A percentile compares a stretch with the other conserved stretches of the same genome.
These are phyloP conservation scores for Onygenales sp. DNA, from an alignment of 2,329 filamentous ascomycete genomes.

Conservation along the genomic window DNA sequence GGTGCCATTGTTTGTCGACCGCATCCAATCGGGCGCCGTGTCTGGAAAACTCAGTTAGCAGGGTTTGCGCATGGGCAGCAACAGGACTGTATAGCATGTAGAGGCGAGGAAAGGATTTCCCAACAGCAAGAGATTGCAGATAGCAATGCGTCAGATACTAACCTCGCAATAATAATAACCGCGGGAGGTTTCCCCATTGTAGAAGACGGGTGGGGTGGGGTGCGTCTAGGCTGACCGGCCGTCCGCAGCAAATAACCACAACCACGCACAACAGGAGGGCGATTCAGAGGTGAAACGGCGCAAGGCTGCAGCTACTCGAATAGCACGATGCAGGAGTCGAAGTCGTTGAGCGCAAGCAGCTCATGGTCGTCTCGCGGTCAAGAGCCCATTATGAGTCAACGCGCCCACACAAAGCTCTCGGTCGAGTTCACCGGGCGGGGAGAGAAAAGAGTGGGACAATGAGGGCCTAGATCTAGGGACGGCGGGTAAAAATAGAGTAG, in stretches of 20 bases:
- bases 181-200: conserved; percentile 30
- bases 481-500: neutral
- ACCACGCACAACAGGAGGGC: too few relatives aligned
- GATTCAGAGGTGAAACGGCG: neutral
- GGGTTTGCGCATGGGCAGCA: neutral
- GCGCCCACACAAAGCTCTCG: neutral
- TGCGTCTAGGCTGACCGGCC: too few relatives aligned
- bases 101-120: neutral
- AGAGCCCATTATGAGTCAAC: neutral
- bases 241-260: too few relatives aligned
- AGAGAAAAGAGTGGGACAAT: neutral
- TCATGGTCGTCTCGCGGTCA: neutral
- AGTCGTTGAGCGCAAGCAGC: neutral
- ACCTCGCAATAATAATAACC: conserved; percentile 36
- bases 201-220: too few relatives aligned
- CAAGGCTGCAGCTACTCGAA: too few relatives aligned
- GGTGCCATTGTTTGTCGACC: conserved; percentile 89
- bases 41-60: conserved; percentile 34
- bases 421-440: neutral
- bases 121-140: neutral
- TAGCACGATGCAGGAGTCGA: neutral
- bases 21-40: conserved; percentile 92
- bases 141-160: conserved; percentile 2
- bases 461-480: neutral
- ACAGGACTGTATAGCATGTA: neutral